Evolutionary conservation across 192 early-diverging fungal genomes (phyloP), one percentile per base, ranked within the genome.

Genomic region (Piromyces sp.): DNA sequence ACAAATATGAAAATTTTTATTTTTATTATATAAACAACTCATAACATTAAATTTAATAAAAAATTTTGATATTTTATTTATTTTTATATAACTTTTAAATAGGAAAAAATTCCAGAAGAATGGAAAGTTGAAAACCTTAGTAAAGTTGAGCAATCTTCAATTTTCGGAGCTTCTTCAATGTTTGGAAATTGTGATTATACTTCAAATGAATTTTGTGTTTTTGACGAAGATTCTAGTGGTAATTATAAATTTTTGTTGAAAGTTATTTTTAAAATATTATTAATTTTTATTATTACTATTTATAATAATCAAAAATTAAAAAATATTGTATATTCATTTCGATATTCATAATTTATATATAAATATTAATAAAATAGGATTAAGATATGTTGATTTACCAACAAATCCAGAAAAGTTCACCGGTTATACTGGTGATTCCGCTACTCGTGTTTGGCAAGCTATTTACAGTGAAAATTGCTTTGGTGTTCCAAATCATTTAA

Each of bases 381-480:
- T 94, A 33, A 68, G 51, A 68, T 98, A 94, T 88, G 92, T 99
- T 14, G 93, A 99, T 83, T 88, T 99, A 29, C 82, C 91, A 3
- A 92, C 92, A 33, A 99, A 99, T 83, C 96, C 96, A 13, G 98
- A 99, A 85, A 91, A 97, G 15, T 99, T 96, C 86, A 98, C 98
- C 0, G 98, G 96, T 26, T 99, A 98, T 83, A 90, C 93, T 29
- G 98, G 98, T 79, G 90, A 93, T 26, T 93, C 94, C 51, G 93
- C 97, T 40, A 89, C 89, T 30, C 90, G 93, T 68, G 93, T 99
- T 13, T 99, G 98, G 98, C 91, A 91, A 81, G 90, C 96, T n/a
- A 96, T 99, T 30, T 99, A 99, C 84, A 89, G 94, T 83, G 95
- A 99, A 85, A 99, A 98, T 87, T 99, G 98, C 86, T 98, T 99